These are phyloP conservation scores for Phyllosticta ampelicida DNA, from an alignment of 2,329 filamentous ascomycete species.

Conservation along the genomic window DNA sequence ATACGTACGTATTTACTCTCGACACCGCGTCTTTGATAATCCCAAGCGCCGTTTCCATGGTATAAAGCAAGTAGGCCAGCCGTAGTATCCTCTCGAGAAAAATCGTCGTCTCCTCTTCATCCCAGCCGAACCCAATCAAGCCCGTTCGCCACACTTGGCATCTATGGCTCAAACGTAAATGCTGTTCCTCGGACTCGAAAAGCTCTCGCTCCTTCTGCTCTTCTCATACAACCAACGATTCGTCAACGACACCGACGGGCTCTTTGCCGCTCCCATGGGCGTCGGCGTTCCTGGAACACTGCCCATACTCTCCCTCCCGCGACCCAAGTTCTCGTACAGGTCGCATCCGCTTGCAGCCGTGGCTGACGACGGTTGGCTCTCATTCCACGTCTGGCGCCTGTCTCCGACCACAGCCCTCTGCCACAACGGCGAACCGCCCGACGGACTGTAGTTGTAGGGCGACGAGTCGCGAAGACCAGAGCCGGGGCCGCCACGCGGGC, in stretches of 20 bases:
- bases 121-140: neutral
- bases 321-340: constrained; percentile 34
- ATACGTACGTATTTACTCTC: neutral
- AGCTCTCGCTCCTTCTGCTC: constrained; percentile 42
- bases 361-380: neutral
- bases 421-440: constrained; percentile 39
- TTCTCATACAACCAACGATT: constrained; percentile 94
- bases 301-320: constrained; percentile 26
- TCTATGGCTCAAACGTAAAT: neutral
- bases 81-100: neutral
- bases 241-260: constrained; percentile 67
- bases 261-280: constrained; percentile 43
- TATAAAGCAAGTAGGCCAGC: neutral
- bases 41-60: neutral
- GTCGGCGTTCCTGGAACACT: constrained; percentile 53
- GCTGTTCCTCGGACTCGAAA: constrained; percentile 1
- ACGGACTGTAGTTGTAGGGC: constrained; percentile 7
- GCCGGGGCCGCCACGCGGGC: constrained; percentile 22
- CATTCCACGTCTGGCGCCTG: constrained; percentile 33
- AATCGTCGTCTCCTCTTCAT: neutral
- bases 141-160: neutral
- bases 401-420: constrained; percentile 53
- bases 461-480: constrained; percentile 16
- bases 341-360: neutral
- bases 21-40: neutral